Conservation (phyloP, 495 filamentous ascomycete species). For the Tirmania nivea region DNA sequence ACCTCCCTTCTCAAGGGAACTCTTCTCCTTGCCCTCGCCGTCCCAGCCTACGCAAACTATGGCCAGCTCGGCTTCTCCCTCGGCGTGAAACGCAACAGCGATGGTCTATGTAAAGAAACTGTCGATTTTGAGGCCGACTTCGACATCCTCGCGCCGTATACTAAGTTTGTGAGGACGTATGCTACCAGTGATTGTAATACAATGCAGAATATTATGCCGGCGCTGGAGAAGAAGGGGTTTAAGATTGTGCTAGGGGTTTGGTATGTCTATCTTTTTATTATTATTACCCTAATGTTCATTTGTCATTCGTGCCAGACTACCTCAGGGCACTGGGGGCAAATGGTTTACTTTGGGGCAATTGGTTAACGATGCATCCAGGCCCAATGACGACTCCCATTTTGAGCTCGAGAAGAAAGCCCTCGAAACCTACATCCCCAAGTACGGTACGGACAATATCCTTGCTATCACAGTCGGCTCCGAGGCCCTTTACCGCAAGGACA, state of each 20-base stretch:
- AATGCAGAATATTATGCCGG: conserved; percentile 45
- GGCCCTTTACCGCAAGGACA: conserved; percentile 49
- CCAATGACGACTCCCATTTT: conserved; percentile 45
- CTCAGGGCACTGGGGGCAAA: not conserved
- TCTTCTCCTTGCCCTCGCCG: conserved; percentile 21
- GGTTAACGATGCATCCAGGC: conserved; percentile 26
- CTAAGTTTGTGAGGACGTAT: conserved; percentile 45
- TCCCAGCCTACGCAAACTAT: conserved; percentile 21
- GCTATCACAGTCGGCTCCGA: conserved; percentile 65
- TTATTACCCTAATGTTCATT: not conserved
- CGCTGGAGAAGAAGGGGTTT: conserved; percentile 47
- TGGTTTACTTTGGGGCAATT: not conserved
- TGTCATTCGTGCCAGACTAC: not conserved
- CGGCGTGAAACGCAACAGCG: conserved; percentile 28
- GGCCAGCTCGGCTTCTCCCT: conserved; percentile 34
- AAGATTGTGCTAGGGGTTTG: conserved; percentile 60
- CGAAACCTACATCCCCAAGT: conserved; percentile 27
- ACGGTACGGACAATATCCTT: conserved; percentile 36
- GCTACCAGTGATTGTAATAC: conserved; percentile 45
- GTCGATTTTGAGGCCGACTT: conserved; percentile 42
- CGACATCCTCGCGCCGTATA: conserved; percentile 20
- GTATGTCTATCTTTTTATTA: conserved; percentile 22
- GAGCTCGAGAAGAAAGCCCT: conserved; percentile 38
- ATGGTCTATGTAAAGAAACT: conserved; percentile 46
- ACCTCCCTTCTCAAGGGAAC: conserved; percentile 20